phyloP scores from a whole-genome alignment of 2,329 filamentous ascomycete species.

The Colletotrichum filicis region DNA sequence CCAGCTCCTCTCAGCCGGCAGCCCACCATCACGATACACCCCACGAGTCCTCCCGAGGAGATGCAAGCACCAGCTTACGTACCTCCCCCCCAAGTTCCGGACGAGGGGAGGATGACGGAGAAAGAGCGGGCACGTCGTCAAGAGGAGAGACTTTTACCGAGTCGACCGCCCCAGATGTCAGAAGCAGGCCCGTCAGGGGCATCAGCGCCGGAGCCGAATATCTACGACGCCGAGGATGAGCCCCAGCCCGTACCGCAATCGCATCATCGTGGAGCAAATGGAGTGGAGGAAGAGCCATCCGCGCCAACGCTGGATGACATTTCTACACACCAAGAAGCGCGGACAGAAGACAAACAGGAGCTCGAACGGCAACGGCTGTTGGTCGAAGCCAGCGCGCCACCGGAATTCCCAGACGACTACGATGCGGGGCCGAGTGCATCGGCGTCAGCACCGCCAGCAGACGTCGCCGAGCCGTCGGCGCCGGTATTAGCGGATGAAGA shows the following conservation, averaged over 20 bases:
- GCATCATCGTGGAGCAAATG: conserved; percentile 37
- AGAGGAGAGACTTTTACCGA: conserved; percentile 84
- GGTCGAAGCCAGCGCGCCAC: conserved; percentile 72
- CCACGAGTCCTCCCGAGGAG: conserved; percentile 40
- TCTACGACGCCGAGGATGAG: conserved; percentile 60
- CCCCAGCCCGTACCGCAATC: conserved; percentile 39
- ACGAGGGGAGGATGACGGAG: conserved; percentile 76
- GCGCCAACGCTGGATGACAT: conserved; percentile 61
- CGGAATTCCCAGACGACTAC: conserved; percentile 65
- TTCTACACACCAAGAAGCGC: conserved; percentile 40
- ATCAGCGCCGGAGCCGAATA: conserved; percentile 45
- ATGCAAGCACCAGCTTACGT: conserved; percentile 59
- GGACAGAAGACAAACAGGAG: conserved; percentile 82
- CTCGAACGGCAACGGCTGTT: conserved; percentile 75
- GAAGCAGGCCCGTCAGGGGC: conserved; percentile 48
- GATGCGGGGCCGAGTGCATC: conserved; percentile 48
- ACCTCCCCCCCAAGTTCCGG: conserved; percentile 68
- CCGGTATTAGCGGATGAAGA: conserved; percentile 68
- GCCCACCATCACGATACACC: conserved; percentile 26
- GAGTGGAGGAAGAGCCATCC: conserved; percentile 49
- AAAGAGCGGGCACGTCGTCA: conserved; percentile 84
- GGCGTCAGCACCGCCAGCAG: conserved; percentile 43
- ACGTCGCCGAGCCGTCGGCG: conserved; percentile 60
- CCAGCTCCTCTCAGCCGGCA: conserved; percentile 20
- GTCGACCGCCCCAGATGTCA: conserved; percentile 69